Base-by-base conservation (phyloP, 495 filamentous ascomycete genomes). In the Sporormia fimetaria region DNA sequence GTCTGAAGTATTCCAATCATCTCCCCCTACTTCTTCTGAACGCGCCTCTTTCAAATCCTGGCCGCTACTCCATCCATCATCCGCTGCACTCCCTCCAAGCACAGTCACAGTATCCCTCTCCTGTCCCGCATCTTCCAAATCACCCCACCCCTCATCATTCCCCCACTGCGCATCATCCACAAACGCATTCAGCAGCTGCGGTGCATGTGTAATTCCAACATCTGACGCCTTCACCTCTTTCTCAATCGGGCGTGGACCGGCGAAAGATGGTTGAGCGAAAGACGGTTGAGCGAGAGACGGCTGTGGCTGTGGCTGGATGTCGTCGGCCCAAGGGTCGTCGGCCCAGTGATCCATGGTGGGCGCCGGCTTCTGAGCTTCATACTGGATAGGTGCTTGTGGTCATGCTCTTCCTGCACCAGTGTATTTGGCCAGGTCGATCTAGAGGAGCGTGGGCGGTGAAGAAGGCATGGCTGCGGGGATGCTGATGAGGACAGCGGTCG, bases 251-350 rank as follows among this genome's bases (percentile, higher is more conserved):
- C n/a, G n/a, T n/a, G n/a, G n/a, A n/a, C n/a, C n/a, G n/a, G n/a
- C n/a, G n/a, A n/a, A n/a, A n/a, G n/a, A n/a, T n/a, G n/a, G n/a
- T 4, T 21, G 8, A 26, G 29, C 16, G 7, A 43, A 4, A 3
- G 33, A 27, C 15, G 25, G 20, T 18, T 37, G 30, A 14, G 38
- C 2, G 7, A 21, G 28, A 33, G 20, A 14, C 3, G 23, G 27
- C 21, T 3, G 30, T 31, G 27, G 21, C 21, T 23, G 21, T 2
- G 24, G n/a, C 21, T 46, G 32, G 41, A 32, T 37, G 40, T 50
- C 41, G 23, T 54, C 51, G 35, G 51, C 51, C 51, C 51, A 55
- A 31, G 51, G 51, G 47, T 55, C 51, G 37, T n/a, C n/a, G 25
- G 47, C 51, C 51, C 51, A 55, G 33, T 50, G 37, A 47, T 55